Evolutionary conservation across 768 basidiomycete species (phyloP), one percentile per base, ranked within the genome.

Genomic region (Postia placenta): DNA sequence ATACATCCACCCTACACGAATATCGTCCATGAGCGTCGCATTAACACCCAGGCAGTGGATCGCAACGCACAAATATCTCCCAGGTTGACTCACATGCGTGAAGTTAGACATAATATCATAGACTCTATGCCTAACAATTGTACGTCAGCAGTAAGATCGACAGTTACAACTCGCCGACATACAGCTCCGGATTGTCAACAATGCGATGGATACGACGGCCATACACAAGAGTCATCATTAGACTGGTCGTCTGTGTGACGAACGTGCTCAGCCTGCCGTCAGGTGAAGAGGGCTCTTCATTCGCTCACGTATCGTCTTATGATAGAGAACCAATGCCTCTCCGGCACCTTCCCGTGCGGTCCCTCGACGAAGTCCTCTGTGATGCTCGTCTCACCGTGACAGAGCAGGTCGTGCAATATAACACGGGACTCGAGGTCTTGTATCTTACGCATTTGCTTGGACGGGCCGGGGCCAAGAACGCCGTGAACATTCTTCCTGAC

Each of bases 391-490:
- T 28, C 48, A 30, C 38, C 28, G 25, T 64, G 63, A 20, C 40
- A 26, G 22, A 61, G 14, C 22, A 64, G 50, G 49, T 64, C 61
- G 40, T 60, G 51, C 11, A 60, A 45, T 12, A 60, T 50, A 11
- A 60, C 58, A 20, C 56, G 54, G 30, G 64, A 64, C 45, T 65
- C 64, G n/a, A 65, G 27, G 27, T 64, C 63, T 46, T 61, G 63
- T 3, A 52, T 51, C 22, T 54, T 54, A 11, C 63, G 57, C 4
- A 62, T 42, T 15, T 55, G 49, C 49, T 61, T 64, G 6, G 61
- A 58, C 25, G 64, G 55, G 15, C 52, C 55, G 15, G 63, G 58
- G 30, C 61, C 63, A 39, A 63, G 54, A 14, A 59, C 56, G 24
- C 35, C 45, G 27, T 64, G 60, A 11, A 65, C 42, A 27, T 53